Conservation (phyloP, 805 yeast genomes). For the Ogataea populi-albae region DNA sequence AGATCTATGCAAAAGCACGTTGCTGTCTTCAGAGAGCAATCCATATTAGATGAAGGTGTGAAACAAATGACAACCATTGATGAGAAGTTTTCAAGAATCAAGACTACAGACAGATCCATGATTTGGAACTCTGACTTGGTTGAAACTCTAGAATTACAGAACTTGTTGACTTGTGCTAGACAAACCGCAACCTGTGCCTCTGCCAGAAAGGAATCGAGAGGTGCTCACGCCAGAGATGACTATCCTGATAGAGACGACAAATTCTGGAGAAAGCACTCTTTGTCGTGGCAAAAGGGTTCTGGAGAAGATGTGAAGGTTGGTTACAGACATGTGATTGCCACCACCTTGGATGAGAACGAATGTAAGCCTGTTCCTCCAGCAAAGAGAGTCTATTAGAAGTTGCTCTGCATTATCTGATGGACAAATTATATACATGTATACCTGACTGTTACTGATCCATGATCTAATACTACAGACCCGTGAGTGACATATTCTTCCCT, state of each 20-base stretch:
- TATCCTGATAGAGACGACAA: slow-evolving; percentile 93
- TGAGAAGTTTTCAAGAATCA: slow-evolving; percentile 66
- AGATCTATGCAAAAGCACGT: slow-evolving; percentile 94
- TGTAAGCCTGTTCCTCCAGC: slow-evolving; percentile 97
- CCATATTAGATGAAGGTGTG: slow-evolving; percentile 89
- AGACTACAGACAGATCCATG: slow-evolving; percentile 94
- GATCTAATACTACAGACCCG: too few species aligned
- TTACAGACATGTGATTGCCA: slow-evolving; percentile 81
- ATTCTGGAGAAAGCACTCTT: slow-evolving; percentile 96
- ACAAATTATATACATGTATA: slow-evolving; percentile 2
- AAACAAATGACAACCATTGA: slow-evolving; percentile 72
- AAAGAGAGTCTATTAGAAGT: slow-evolving; percentile 77
- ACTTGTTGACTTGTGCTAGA: slow-evolving; percentile 93
- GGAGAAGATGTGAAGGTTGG: slow-evolving; percentile 72
- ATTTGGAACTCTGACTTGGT: slow-evolving; percentile 98
- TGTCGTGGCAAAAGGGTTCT: slow-evolving; percentile 79
- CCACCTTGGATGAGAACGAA: slow-evolving; percentile 86
- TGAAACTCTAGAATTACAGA: slow-evolving; percentile 93
- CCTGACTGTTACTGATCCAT: too few species aligned
- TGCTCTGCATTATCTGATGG: too few species aligned
- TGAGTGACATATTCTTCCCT: too few species aligned
- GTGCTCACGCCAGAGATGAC: slow-evolving; percentile 99
- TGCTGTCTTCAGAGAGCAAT: slow-evolving; percentile 95
- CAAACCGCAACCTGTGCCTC: slow-evolving; percentile 95
- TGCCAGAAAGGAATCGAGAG: slow-evolving; percentile 95